Evolutionary conservation across 225 moss, liverwort and hornwort species (phyloP).

Genomic region (Lunularia cruciata): DNA sequence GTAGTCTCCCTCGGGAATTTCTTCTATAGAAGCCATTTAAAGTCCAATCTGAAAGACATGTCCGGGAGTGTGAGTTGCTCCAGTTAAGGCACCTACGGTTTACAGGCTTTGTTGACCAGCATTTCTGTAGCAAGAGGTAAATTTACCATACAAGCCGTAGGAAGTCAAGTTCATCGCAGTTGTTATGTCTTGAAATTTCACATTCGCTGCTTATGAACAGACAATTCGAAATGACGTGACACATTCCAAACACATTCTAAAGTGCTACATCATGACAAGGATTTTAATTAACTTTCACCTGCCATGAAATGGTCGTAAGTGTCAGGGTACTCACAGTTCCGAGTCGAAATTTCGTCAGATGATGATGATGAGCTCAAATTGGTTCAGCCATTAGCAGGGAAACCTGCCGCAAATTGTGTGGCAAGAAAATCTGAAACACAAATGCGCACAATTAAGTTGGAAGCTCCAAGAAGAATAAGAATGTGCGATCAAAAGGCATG

Average conservation of each 20-base stretch:
- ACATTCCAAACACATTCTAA: neutral
- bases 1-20: conserved; percentile 52
- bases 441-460: neutral
- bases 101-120: neutral
- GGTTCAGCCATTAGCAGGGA: neutral
- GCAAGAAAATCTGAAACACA: neutral
- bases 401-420: neutral
- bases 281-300: neutral
- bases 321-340: neutral
- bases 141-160: no score
- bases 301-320: no score
- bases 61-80: neutral
- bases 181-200: no score
- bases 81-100: neutral
- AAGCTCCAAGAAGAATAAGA: neutral
- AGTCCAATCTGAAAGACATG: conserved; percentile 12
- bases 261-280: no score
- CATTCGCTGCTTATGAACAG: no score
- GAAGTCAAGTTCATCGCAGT: no score
- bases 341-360: neutral
- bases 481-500: neutral
- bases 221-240: neutral
- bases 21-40: conserved; percentile 57
- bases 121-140: neutral
- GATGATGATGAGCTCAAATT: neutral